phyloP scores from a whole-genome alignment of 208 protist genomes.

The Crithidia fasciculata region DNA sequence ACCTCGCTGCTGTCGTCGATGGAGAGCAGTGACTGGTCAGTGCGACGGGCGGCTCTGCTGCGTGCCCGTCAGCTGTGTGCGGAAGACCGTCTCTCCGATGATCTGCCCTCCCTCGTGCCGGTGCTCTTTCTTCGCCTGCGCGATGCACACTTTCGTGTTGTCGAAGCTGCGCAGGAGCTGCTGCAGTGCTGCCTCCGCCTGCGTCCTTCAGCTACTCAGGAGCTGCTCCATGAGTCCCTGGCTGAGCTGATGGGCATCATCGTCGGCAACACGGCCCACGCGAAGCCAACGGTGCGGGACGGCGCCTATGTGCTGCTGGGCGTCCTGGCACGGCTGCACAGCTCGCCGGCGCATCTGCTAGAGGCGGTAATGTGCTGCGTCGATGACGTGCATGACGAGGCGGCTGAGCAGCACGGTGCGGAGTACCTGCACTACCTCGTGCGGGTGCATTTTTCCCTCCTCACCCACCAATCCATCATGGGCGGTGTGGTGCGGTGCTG shows the following conservation, averaged over 20 bases:
- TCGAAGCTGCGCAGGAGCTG: conserved; percentile 42
- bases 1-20: conserved; percentile 23
- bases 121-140: conserved; percentile 39
- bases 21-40: conserved; percentile 46
- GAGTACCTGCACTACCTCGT: conserved; percentile 22
- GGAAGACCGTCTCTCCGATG: conserved; percentile 4
- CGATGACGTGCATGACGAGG: conserved; percentile 5
- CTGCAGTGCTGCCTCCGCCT: conserved; percentile 14
- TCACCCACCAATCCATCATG: conserved; percentile 16
- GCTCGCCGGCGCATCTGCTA: conserved; percentile 7
- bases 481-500: conserved; percentile 1
- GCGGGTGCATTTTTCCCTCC: not conserved
- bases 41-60: conserved; percentile 18
- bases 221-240: not conserved
- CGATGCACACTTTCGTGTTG: conserved; percentile 60
- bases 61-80: conserved; percentile 14
- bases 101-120: not conserved
- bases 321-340: conserved; percentile 9
- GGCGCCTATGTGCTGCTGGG: conserved; percentile 17
- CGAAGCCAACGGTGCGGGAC: conserved; percentile 5
- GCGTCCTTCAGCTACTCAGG: conserved; percentile 13
- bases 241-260: conserved; percentile 2
- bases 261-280: conserved; percentile 11
- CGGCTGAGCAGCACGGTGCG: conserved; percentile 7
- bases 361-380: conserved; percentile 11